Evolutionary conservation across 371 early-diverging fungal genomes (phyloP), one percentile per base, ranked within the genome.

Genomic region (Rhizomucor pusillus): DNA sequence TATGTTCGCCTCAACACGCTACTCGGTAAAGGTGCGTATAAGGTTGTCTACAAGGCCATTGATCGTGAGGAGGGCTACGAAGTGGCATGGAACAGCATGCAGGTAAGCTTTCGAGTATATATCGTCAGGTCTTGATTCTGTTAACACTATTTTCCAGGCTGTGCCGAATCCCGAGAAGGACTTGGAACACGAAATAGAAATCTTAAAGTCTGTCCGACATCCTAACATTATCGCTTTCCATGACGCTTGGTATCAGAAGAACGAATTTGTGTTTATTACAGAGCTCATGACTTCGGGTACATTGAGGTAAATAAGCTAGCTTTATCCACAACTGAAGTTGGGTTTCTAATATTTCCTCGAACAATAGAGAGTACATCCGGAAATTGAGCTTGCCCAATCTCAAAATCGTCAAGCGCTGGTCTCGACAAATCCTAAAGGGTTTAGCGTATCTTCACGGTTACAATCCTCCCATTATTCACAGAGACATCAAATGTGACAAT

Each of bases 231-330:
- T 96, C 67, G 85, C 86, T 53, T 84, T 92, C 54, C 82, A 81
- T 59, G 78, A 83, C 41, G 82, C 85, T 12, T 88, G 89, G 88
- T 73, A 76, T 46, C 69, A 79, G 57, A 79, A 86, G 23, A 79
- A 84, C 45, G 89, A 91, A 50, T 85, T 95, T 61, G 81, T 84
- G 37, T 94, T 94, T 65, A 88, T 96, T 40, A 96, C 97, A 5
- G 97, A 96, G 62, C 77, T 94, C 52, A 96, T 96, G 95, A 90
- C 92, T 1, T 88, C 90, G 1, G 96, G 96, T 20, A 94, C 92
- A 2, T 69, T 89, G 47, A 29, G 29, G 29, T 29, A 29, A 29
- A 7, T 7, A n/a, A n/a, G n/a, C 29, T 29, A 3, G 29, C 7
- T 3, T 29, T 29, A 3, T 29, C 29, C 29, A 29, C 7, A 3